These are phyloP conservation scores for Suillus fuscotomentosus DNA, from an alignment of 768 basidiomycete species.

Conservation along the genomic window DNA sequence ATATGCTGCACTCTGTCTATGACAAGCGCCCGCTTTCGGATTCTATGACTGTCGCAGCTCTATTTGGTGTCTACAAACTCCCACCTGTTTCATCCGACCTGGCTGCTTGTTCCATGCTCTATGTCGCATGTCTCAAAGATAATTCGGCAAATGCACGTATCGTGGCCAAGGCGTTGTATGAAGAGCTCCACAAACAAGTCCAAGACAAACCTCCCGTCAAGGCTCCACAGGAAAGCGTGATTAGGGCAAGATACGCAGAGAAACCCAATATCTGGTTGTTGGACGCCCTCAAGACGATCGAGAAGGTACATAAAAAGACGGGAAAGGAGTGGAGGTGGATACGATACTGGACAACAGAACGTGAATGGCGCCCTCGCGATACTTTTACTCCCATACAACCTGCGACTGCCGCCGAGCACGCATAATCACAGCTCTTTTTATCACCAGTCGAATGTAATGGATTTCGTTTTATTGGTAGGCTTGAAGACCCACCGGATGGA, in stretches of 20 bases:
- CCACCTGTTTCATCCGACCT: conserved; percentile 55
- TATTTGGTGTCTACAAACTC: conserved; percentile 55
- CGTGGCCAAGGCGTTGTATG: conserved; percentile 43
- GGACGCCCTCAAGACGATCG: conserved; percentile 36
- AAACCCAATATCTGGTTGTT: conserved; percentile 39
- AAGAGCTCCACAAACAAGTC: conserved; percentile 37
- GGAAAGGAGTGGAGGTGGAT: conserved; percentile 27
- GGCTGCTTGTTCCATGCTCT: conserved; percentile 54
- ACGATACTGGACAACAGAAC: conserved; percentile 17
- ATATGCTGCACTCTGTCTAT: conserved; percentile 57
- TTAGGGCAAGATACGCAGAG: conserved; percentile 23
- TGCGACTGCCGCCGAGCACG: conserved; percentile 1
- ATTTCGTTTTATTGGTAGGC: background rate
- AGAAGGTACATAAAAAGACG: conserved; percentile 29
- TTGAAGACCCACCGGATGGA: background rate
- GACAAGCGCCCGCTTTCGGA: conserved; percentile 44
- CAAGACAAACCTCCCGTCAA: conserved; percentile 13
- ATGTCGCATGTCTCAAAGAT: conserved; percentile 53
- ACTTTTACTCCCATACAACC: background rate
- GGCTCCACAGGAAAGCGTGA: conserved; percentile 17
- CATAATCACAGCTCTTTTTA: background rate
- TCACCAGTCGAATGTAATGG: background rate
- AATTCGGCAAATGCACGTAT: conserved; percentile 35
- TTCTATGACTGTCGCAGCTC: conserved; percentile 48
- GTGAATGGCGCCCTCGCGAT: conserved; percentile 3